Base-by-base conservation (phyloP, 1,284 basidiomycete genomes). In the Ustilago xerochloae region DNA sequence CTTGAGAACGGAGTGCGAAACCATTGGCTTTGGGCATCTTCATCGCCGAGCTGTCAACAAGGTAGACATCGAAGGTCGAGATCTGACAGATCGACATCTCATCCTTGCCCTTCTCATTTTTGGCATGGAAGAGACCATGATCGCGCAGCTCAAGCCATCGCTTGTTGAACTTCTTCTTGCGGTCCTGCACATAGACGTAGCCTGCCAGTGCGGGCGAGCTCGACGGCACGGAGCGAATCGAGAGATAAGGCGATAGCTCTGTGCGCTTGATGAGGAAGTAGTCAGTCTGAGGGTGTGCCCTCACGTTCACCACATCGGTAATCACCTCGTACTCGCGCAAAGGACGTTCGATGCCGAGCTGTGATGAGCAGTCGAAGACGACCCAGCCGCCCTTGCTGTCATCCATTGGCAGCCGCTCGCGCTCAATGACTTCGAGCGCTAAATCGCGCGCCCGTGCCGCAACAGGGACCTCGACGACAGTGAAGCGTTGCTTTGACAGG, bases 141-240 rank as follows among this genome's bases (percentile, higher is more conserved):
- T 84, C 83, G 6, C 82, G 76, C 49, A 84, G 62, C 65, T 84
- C 83, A 33, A 84, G 66, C 83, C 83, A 84, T 6, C 80, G 67
- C 52, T 78, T 79, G 52, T 53, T 73, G 80, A 82, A 83, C 58
- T 80, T 81, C 46, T 73, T 71, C 54, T 75, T 76, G 24, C 78
- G 70, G 16, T 75, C 74, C 53, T 79, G 81, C 26, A 83, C 58
- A 9, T 79, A 79, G 12, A 82, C 81, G 45, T 66, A 82, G 18
- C 83, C 83, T 4, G 79, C 80, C 15, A 84, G 59, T 15, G 67
- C 61, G 0, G 82, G 72, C 10, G 81, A 82, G 28, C 50, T 69
- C 3, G 54, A 18, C 2, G 81, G 83, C 4, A 82, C 56, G 15
- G 78, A 56, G 12, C 72, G 75, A 6, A 81, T 45, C 22, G 64